Base-by-base conservation (phyloP, 768 basidiomycete genomes). In the Naganishia onofrii region DNA sequence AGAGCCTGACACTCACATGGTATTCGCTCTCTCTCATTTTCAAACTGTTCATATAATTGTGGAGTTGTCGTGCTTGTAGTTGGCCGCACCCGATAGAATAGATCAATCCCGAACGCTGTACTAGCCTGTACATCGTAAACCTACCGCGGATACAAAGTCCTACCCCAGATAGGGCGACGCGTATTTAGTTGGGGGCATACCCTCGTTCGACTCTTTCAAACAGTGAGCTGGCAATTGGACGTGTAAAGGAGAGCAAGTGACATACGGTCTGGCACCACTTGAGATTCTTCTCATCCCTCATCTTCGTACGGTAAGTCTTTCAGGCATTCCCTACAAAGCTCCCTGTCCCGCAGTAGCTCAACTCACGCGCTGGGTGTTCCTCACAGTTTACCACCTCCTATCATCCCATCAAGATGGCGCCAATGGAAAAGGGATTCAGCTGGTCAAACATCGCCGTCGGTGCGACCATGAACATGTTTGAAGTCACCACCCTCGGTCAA, bases 401-500 rank as follows among this genome's bases (percentile, higher is more conserved):
- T 4, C 29, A 6, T 2, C 21, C 51, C 15, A 23, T 36, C 68
- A 69, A 31, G n/a, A 89, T 76, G 91, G 91, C 83, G 81, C 81
- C 82, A 74, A 78, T 72, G 76, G 78, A 80, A 71, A 78, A 78
- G 72, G 79, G 79, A 54, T 80, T 82, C 71, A 79, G 78, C 44
- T 82, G 82, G 75, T 81, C 81, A 57, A 77, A 79, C 68, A 82
- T 84, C 44, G 79, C 81, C 66, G 78, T 80, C 73, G 82, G 83
- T 80, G 67, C 72, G 78, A 76, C 12, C 21, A 34, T 54, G 34
- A 29, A 44, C 31, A 19, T 54, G 53, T 21, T 56, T 55, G 78
- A 97, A 89, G 96, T 99, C 74, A 97, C 96, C 68, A 97, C 95
- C 10, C 87, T 99, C 34, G 96, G 96, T 44, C 96, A 99, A 84